A percentile compares a stretch with the other conserved stretches of the same genome.
These are phyloP conservation scores for Phylloporus sp. DNA, from an alignment of 768 basidiomycete genomes.

Conservation along the genomic window DNA sequence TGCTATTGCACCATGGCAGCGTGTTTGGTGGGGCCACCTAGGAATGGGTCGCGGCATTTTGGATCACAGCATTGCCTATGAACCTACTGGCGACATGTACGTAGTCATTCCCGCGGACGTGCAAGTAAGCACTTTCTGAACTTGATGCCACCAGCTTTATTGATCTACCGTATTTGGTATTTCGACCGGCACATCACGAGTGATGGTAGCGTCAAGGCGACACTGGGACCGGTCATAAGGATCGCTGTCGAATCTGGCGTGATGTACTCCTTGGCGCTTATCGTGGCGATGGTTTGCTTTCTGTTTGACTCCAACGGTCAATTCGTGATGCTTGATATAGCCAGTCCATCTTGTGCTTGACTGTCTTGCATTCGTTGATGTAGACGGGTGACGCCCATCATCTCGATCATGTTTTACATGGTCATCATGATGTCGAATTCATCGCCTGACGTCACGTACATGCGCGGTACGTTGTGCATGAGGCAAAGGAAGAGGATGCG, in stretches of 20 bases:
- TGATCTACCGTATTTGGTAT: constrained; percentile 25
- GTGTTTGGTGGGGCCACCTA: constrained; percentile 22
- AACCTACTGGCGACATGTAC: constrained; percentile 29
- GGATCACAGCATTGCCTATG: constrained; percentile 7
- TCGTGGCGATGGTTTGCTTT: neutral
- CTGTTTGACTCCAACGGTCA: neutral
- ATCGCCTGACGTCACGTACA: too few species aligned
- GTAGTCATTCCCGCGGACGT: neutral
- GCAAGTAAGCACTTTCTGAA: neutral
- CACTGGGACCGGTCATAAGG: neutral
- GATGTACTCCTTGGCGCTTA: neutral
- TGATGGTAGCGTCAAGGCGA: too few species aligned
- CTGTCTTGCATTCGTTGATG: too few species aligned
- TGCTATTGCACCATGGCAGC: too few species aligned
- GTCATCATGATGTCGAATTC: too few species aligned
- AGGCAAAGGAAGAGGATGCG: too few species aligned
- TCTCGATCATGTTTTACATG: neutral
- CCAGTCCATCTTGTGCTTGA: neutral
- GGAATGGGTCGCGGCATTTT: constrained; percentile 33
- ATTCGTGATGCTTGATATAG: neutral
- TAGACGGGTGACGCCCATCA: neutral
- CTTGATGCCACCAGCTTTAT: constrained; percentile 9
- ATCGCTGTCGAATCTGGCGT: neutral
- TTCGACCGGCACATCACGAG: constrained; percentile 19
- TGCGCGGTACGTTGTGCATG: too few species aligned